These are phyloP conservation scores for Globisporangium viniferum DNA, from an alignment of 352 stramenopile genomes.

Conservation along the genomic window DNA sequence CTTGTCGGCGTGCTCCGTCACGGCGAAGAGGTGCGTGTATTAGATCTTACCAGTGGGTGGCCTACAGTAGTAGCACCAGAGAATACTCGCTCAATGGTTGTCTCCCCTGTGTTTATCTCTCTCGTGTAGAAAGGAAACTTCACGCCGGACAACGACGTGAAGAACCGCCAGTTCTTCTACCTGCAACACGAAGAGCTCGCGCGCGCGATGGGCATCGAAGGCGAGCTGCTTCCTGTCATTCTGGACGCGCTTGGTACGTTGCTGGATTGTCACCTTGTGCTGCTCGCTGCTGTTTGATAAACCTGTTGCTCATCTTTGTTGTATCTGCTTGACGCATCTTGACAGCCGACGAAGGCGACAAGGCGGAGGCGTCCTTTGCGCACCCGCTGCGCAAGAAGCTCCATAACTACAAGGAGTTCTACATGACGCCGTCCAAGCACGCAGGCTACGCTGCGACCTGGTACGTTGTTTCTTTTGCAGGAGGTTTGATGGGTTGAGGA, in stretches of 20 bases:
- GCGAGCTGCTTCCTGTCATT: slow-evolving; percentile 65
- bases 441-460: slow-evolving; percentile 80
- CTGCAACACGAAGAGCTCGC: slow-evolving; percentile 77
- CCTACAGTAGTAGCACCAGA: background rate
- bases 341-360: slow-evolving; percentile 36
- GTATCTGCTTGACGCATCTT: background rate
- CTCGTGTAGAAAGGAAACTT: slow-evolving; percentile 62
- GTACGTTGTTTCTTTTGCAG: slow-evolving; percentile 28
- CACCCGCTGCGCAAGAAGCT: slow-evolving; percentile 74
- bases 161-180: slow-evolving; percentile 80
- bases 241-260: slow-evolving; percentile 65
- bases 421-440: slow-evolving; percentile 88
- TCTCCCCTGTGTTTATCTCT: background rate
- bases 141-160: slow-evolving; percentile 73
- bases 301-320: background rate
- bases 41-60: no score
- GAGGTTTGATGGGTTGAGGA: background rate
- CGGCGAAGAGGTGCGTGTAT: slow-evolving; percentile 56
- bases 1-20: slow-evolving; percentile 76
- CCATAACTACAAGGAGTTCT: slow-evolving; percentile 81
- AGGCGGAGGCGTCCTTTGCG: slow-evolving; percentile 31
- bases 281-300: background rate
- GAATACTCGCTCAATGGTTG: background rate
- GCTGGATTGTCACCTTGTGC: background rate
- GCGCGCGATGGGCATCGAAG: slow-evolving; percentile 69